Conservation (phyloP, 257 asterid species). For the Mitragyna speciosa region DNA sequence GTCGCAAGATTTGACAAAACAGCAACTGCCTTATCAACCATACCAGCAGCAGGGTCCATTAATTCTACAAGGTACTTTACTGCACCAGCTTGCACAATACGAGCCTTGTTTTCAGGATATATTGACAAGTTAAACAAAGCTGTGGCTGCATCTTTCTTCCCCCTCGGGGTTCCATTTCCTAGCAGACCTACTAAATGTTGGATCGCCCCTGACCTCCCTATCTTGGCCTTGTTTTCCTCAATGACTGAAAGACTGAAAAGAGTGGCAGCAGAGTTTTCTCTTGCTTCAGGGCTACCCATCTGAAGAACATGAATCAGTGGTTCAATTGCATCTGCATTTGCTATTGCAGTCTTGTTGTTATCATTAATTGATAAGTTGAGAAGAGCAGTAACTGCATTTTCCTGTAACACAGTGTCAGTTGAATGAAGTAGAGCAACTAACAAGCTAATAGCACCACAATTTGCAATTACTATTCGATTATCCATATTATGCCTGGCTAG, state of each 20-base stretch:
- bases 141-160: slow-evolving; percentile 43
- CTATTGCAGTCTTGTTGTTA: slow-evolving; percentile 37
- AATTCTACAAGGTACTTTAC: slow-evolving; percentile 39
- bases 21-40: slow-evolving; percentile 48
- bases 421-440: slow-evolving; percentile 36
- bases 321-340: slow-evolving; percentile 40
- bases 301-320: slow-evolving; percentile 39
- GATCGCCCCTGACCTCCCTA: slow-evolving; percentile 41
- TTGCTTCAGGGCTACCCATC: slow-evolving; percentile 39
- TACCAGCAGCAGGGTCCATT: slow-evolving; percentile 46
- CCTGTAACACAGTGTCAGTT: slow-evolving; percentile 30
- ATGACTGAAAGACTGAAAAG: slow-evolving; percentile 44
- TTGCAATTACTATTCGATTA: slow-evolving; percentile 41
- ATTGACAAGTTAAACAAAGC: slow-evolving; percentile 42
- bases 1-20: slow-evolving; percentile 45
- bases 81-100: slow-evolving; percentile 42
- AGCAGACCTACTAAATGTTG: slow-evolving; percentile 36
- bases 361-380: slow-evolving; percentile 39
- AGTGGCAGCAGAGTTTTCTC: slow-evolving; percentile 43
- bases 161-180: slow-evolving; percentile 41
- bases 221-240: slow-evolving; percentile 42
- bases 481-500: slow-evolving; percentile 48
- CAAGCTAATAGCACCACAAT: slow-evolving; percentile 35
- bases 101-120: slow-evolving; percentile 36
- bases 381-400: slow-evolving; percentile 42